Base-by-base conservation (phyloP, 768 basidiomycete genomes). In the Xerocomellus intermedius region DNA sequence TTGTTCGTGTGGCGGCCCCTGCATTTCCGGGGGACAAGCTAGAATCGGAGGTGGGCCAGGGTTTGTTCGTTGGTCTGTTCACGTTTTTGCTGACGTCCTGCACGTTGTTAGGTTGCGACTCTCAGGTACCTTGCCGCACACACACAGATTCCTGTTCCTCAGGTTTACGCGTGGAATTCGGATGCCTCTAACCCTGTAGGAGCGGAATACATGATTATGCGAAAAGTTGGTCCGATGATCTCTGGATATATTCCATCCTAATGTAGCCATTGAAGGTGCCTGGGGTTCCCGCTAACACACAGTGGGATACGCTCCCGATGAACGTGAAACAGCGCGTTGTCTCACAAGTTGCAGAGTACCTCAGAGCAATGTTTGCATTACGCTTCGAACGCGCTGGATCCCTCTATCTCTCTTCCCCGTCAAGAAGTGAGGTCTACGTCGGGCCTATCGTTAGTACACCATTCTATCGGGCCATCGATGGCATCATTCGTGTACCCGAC, bases 21-120 rank as follows among this genome's bases (percentile, higher is more conserved):
- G 43, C 44, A 10, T 52, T 52, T 52, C 44, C 44, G 12, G 39
- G 14, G 42, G 52, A 52, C 26, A 52, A 52, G 19, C 52, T 46
- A 14, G 50, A 51, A 13, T 43, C 42, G 8, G 42, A 46, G 21
- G 51, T 44, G 9, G 28, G 42, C 24, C 7, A 28, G 5, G 26
- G 8, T 26, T n/a, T n/a, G 12, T 35, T 24, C 14, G 14, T 16
- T 10, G 21, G 21, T 35, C 9, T 5, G 5, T 19, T 10, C 4
- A 9, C 8, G 16, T 5, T 10, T 46, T 22, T 22, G 33, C 21
- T 35, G 32, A 44, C 26, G 10, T 24, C 42, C 32, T 17, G 8
- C 28, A 28, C 28, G 28, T 21, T n/a, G 30, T 32, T 28, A 39
- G 43, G 35, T 52, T 30, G 52, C 43, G 2, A 38, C 26, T 7